Conservation (phyloP, 305 asterid species). For the Fraxinus paxiana region DNA sequence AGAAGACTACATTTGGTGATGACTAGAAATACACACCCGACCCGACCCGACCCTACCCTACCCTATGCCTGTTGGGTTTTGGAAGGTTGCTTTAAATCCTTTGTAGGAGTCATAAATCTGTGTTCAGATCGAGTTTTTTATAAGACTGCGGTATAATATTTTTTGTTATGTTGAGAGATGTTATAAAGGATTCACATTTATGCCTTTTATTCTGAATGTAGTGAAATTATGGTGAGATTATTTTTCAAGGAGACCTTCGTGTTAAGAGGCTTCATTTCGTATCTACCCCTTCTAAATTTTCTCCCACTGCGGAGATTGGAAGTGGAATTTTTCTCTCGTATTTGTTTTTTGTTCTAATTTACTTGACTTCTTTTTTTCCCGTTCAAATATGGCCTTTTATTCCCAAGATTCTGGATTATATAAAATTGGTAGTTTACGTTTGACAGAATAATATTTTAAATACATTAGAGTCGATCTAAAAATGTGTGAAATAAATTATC, state of each 20-base stretch:
- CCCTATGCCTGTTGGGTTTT: background rate
- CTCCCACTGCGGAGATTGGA: background rate
- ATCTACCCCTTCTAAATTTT: background rate
- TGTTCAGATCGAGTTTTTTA: background rate
- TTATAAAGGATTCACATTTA: background rate
- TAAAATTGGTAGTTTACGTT: background rate
- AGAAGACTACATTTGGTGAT: slow-evolving; percentile 40
- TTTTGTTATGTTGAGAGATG: background rate
- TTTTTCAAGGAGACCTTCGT: background rate
- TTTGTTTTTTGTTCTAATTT: background rate
- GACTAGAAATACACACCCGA: background rate
- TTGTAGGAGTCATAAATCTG: background rate
- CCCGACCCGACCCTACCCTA: background rate
- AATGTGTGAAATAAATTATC: background rate
- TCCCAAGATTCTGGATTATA: background rate
- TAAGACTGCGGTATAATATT: background rate
- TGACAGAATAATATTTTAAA: background rate
- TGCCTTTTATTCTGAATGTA: background rate
- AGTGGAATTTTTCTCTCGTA: background rate
- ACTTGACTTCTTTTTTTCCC: background rate
- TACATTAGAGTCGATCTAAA: background rate
- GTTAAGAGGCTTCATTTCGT: background rate
- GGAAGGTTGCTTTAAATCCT: background rate
- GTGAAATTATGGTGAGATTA: background rate
- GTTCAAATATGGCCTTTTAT: background rate